A percentile compares a stretch with the other conserved stretches of the same genome.
These are phyloP conservation scores for Trapa bicornis DNA, from an alignment of 345 rosid species.

Conservation along the genomic window DNA sequence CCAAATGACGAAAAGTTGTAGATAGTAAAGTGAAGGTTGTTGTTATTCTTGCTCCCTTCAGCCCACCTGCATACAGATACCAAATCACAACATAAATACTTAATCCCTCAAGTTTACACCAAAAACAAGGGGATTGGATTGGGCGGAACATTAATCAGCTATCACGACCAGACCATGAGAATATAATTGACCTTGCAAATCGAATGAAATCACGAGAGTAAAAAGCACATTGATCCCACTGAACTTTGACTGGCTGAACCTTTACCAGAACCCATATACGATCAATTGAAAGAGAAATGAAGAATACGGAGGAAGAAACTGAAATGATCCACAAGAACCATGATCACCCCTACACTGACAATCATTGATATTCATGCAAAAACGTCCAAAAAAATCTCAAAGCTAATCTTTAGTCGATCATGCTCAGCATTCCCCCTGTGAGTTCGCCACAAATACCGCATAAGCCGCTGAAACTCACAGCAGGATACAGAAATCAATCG, in stretches of 20 bases:
- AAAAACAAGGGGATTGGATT: background rate
- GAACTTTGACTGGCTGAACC: background rate
- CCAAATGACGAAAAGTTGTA: background rate
- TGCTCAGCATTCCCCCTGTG: no score
- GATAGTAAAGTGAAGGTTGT: background rate
- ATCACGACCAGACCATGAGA: background rate
- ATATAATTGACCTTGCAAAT: background rate
- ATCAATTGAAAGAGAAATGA: background rate
- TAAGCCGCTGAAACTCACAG: no score
- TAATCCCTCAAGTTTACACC: background rate
- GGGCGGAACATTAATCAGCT: background rate
- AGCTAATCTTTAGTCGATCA: no score
- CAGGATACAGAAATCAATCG: no score
- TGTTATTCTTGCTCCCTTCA: background rate
- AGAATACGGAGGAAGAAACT: background rate
- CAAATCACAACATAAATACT: background rate
- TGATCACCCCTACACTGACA: no score
- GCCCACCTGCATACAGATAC: slow-evolving; percentile 8
- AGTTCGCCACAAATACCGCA: no score
- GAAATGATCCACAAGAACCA: background rate
- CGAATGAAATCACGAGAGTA: background rate
- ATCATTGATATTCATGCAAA: no score
- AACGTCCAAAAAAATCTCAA: no score
- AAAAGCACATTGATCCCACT: background rate
- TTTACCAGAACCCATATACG: background rate